These are phyloP conservation scores for Colletotrichum sublineola DNA, from an alignment of 2,329 filamentous ascomycete species.

Conservation along the genomic window DNA sequence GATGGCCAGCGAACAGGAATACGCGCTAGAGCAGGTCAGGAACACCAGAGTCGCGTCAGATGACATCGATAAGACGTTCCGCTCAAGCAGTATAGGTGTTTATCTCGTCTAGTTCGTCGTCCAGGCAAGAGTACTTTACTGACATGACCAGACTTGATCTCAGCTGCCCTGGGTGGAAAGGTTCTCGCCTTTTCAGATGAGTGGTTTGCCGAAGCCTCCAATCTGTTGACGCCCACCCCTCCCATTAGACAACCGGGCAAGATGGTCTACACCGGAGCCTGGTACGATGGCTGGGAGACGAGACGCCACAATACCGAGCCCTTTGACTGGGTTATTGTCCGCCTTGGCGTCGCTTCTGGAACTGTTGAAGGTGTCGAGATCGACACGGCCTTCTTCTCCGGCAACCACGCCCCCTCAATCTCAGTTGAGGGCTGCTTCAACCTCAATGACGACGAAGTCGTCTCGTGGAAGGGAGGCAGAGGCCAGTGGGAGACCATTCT, in stretches of 20 bases:
- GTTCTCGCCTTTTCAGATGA: conserved; percentile 76
- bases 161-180: conserved; percentile 71
- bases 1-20: conserved; percentile 61
- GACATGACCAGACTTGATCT: conserved; percentile 67
- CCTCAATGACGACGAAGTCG: conserved; percentile 72
- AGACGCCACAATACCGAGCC: conserved; percentile 73
- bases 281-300: conserved; percentile 81
- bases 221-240: conserved; percentile 73
- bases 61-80: conserved; percentile 72
- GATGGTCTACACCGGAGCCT: conserved; percentile 77
- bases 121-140: neutral
- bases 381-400: conserved; percentile 85
- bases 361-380: conserved; percentile 81
- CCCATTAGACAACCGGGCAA: conserved; percentile 74
- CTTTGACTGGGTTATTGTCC: conserved; percentile 77
- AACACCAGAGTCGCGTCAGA: conserved; percentile 63
- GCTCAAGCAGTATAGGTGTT: conserved; percentile 72
- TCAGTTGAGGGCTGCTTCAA: conserved; percentile 83
- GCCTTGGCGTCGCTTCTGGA: conserved; percentile 77
- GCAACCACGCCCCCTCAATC: conserved; percentile 85
- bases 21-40: conserved; percentile 68
- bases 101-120: conserved; percentile 31
- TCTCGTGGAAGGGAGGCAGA: conserved; percentile 69
- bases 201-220: conserved; percentile 76
- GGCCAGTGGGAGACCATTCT: conserved; percentile 81